phyloP scores from a whole-genome alignment of 2,329 filamentous ascomycete species.

The Tricladium varicosporioides region DNA sequence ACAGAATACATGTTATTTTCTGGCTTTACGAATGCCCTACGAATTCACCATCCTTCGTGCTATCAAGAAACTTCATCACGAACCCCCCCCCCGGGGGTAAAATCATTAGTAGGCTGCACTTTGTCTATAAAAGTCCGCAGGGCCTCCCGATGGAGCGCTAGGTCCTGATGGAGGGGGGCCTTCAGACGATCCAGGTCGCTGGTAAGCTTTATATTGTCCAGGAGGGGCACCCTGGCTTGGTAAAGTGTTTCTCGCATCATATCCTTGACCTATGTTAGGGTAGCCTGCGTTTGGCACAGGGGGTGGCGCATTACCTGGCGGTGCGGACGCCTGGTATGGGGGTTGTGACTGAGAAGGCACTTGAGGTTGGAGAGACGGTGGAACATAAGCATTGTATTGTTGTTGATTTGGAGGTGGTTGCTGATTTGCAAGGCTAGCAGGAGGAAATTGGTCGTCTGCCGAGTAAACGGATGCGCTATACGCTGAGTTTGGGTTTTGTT shows the following conservation, averaged over 20 bases:
- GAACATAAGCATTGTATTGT: conserved; percentile 32
- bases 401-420: conserved; percentile 27
- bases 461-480: conserved; percentile 32
- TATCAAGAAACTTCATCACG: too few relatives aligned
- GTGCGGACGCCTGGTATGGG: conserved; percentile 30
- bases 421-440: conserved; percentile 16
- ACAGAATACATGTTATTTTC: background rate
- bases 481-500: conserved; percentile 38
- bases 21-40: background rate
- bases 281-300: conserved; percentile 21
- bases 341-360: conserved; percentile 20
- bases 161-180: conserved; percentile 37
- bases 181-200: conserved; percentile 28
- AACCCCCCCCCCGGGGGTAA: background rate
- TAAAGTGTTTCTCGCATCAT: conserved; percentile 49
- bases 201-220: conserved; percentile 58
- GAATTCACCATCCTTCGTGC: background rate
- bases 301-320: conserved; percentile 26
- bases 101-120: conserved; percentile 33
- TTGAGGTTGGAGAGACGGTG: conserved; percentile 24
- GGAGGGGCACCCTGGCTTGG: conserved; percentile 44
- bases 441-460: conserved; percentile 30
- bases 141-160: conserved; percentile 42
- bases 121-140: conserved; percentile 55
- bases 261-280: conserved; percentile 38